These are phyloP conservation scores for Taxillus chinensis DNA, from an alignment of 164 flowering plant genomes.

Conservation along the genomic window DNA sequence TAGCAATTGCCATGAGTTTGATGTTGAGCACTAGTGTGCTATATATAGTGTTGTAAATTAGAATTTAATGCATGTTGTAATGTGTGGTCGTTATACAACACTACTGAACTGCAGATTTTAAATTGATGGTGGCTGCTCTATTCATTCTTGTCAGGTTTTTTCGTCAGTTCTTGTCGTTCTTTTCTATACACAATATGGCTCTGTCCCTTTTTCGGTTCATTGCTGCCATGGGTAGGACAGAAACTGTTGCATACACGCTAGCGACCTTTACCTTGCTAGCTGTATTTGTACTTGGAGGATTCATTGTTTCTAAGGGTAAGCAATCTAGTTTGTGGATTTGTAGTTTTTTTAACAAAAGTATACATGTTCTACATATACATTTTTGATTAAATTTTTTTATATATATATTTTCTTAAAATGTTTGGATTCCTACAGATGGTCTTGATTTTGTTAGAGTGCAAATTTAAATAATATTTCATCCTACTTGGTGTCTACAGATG, in stretches of 20 bases:
- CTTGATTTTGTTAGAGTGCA: background rate
- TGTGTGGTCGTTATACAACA: no score
- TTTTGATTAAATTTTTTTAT: no score
- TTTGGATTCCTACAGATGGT: background rate
- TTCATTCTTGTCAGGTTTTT: constrained; percentile 34
- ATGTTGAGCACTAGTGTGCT: no score
- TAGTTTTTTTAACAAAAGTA: background rate
- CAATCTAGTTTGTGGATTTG: background rate
- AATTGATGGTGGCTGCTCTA: background rate
- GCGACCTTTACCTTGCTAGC: constrained; percentile 33
- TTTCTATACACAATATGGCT: constrained; percentile 50
- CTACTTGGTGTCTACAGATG: constrained; percentile 25
- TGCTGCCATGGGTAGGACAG: constrained; percentile 54
- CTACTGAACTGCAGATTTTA: background rate
- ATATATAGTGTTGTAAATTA: no score
- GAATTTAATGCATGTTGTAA: no score
- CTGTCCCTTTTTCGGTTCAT: constrained; percentile 47
- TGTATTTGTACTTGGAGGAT: constrained; percentile 53
- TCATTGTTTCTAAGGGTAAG: constrained; percentile 42
- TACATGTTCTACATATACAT: no score
- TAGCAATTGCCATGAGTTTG: no score
- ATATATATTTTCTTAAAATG: background rate
- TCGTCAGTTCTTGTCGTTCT: constrained; percentile 40
- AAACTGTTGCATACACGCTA: constrained; percentile 35
- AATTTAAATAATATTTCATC: background rate